Percentiles rank a stretch among this genome's conserved stretches.
phyloP scores from a whole-genome alignment of 2,329 filamentous ascomycete species.

The Diplodia sapinea region DNA sequence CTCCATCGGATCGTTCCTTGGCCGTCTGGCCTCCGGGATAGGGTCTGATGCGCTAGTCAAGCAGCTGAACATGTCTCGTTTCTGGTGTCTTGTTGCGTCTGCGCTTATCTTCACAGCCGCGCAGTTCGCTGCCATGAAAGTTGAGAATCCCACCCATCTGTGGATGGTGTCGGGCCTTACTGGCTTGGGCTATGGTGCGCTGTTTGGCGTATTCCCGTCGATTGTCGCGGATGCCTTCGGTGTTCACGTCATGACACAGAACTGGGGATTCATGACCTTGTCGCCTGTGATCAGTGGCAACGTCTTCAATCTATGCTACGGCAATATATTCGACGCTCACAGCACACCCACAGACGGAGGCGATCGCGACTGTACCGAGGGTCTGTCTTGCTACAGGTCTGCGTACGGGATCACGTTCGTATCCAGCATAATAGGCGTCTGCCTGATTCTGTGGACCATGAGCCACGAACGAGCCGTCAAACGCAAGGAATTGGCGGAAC shows the following conservation, averaged over 20 bases:
- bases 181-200: conserved; percentile 87
- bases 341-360: conserved; percentile 71
- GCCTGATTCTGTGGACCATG: conserved; percentile 74
- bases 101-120: conserved; percentile 78
- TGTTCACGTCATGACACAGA: conserved; percentile 85
- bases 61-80: conserved; percentile 76
- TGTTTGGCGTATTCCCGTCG: conserved; percentile 93
- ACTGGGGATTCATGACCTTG: conserved; percentile 95
- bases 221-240: conserved; percentile 88
- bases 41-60: conserved; percentile 91
- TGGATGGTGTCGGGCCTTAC: conserved; percentile 81
- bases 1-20: conserved; percentile 85
- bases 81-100: conserved; percentile 87
- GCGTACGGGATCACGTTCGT: conserved; percentile 82
- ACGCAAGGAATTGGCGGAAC: conserved; percentile 42
- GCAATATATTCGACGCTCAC: conserved; percentile 79
- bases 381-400: conserved; percentile 77
- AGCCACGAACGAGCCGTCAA: conserved; percentile 58
- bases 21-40: conserved; percentile 74
- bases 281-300: conserved; percentile 88
- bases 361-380: conserved; percentile 75
- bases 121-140: conserved; percentile 75
- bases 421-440: conserved; percentile 71
- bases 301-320: conserved; percentile 91
- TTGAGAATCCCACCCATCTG: conserved; percentile 78